Evolutionary conservation across 176 grass and related monocot genomes (phyloP).

Genomic region (Oryza nivara): DNA sequence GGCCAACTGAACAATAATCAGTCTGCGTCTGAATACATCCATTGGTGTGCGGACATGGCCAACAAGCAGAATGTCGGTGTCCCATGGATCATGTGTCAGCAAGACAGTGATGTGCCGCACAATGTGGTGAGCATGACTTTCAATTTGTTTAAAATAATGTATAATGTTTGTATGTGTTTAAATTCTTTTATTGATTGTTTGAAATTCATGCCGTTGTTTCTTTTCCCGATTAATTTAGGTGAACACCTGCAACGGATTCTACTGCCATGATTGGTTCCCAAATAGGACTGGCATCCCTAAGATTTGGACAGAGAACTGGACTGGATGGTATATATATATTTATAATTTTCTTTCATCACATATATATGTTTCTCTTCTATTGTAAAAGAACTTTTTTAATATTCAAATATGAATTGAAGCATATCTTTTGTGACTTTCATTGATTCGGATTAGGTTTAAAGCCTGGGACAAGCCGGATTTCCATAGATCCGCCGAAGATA

Average conservation of each 20-base stretch:
- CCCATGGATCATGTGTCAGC: slow-evolving; percentile 80
- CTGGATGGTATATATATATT: slow-evolving; percentile 48
- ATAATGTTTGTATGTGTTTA: too few relatives aligned
- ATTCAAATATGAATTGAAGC: too few relatives aligned
- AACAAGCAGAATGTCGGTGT: slow-evolving; percentile 48
- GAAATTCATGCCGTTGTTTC: too few relatives aligned
- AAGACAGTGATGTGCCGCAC: slow-evolving; percentile 47
- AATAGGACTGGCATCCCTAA: slow-evolving; percentile 54
- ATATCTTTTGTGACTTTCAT: too few relatives aligned
- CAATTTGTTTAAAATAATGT: not conserved
- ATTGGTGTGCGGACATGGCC: slow-evolving; percentile 55
- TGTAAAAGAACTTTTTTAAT: too few relatives aligned
- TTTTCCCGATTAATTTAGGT: slow-evolving; percentile 33
- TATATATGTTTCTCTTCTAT: too few relatives aligned
- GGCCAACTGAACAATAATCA: slow-evolving; percentile 2
- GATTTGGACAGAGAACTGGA: slow-evolving; percentile 77
- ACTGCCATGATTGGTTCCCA: slow-evolving; percentile 50
- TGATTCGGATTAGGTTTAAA: slow-evolving; percentile 36
- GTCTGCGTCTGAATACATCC: slow-evolving; percentile 39
- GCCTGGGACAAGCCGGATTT: slow-evolving; percentile 62
- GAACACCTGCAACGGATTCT: slow-evolving; percentile 73
- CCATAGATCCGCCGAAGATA: slow-evolving; percentile 56
- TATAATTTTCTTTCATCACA: too few relatives aligned
- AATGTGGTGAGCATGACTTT: slow-evolving; percentile 35
- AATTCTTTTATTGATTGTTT: too few relatives aligned